Evolutionary conservation across 345 rosid genomes (phyloP), one percentile per base, ranked within the genome.

Genomic region (Eucalyptus cloeziana): DNA sequence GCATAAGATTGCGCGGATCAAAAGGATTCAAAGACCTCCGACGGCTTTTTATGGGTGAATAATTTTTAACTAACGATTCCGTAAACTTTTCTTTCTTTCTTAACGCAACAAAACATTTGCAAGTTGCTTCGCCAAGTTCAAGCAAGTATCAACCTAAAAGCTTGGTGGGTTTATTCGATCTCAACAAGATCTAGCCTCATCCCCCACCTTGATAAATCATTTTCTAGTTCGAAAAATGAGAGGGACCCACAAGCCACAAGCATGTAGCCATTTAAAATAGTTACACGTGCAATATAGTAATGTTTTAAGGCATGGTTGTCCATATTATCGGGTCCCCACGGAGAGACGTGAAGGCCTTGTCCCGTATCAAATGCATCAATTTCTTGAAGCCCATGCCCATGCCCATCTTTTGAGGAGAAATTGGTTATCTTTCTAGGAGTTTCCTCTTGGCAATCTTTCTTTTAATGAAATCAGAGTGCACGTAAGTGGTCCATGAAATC

Each of bases 1-100:
- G 0, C 37, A 64, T 64, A n/a, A 64, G 71, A 64, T 7, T 0
- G 71, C 1, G 0, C 1, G 5, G 15, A 64, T n/a, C 3, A 7
- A 64, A 16, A 67, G 80, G 43, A 31, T 33, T 69, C 13, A 31
- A 4, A 5, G 33, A 62, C 33, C 31, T 6, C 2, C 1, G 16
- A 30, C 1, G 4, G 16, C 0, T 13, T 30, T 62, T 5, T 62
- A 6, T 30, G 15, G 31, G 31, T 6, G 24, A 19, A 13, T 6
- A 33, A 17, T 37, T 33, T 69, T 71, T 19, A 33, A 71, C 80
- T 33, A 33, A 33, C 14, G 1, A 37, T 8, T 33, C 24, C 13
- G 1, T 17, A 33, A 71, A 37, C 3, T n/a, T 64, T 7, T n/a
- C 44, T 33, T 33, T 33, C 25, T 71, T 71, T 33, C 44, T 33